Evolutionary conservation across 2,329 filamentous ascomycete species (phyloP).

Genomic region (Torrubiellomyces zombiae): DNA sequence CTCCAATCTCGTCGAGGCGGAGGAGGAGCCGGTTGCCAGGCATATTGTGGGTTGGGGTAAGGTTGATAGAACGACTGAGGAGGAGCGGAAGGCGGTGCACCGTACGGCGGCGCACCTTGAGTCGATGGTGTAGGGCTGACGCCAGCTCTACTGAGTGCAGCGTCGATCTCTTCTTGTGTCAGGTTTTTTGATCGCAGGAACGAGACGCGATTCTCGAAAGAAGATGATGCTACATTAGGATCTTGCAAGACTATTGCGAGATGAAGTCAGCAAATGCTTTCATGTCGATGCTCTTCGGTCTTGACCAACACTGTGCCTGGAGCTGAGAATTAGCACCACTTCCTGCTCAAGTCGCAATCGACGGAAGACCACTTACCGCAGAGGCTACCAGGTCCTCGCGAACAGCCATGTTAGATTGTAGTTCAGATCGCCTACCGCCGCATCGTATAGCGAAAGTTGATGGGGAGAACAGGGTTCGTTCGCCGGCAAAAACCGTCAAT

Average conservation of each 20-base stretch:
- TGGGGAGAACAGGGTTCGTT: constrained; percentile 5
- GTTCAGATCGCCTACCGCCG: constrained; percentile 8
- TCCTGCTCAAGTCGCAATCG: not conserved
- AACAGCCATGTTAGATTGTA: constrained; percentile 48
- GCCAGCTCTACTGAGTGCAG: constrained; percentile 60
- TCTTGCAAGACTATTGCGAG: constrained; percentile 64
- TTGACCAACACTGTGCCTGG: constrained; percentile 26
- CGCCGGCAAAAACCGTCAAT: too few relatives aligned
- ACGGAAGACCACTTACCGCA: constrained; percentile 35
- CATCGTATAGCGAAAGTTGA: constrained; percentile 7
- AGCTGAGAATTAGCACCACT: constrained; percentile 1
- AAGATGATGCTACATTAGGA: constrained; percentile 73
- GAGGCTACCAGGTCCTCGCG: constrained; percentile 85
- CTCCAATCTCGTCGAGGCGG: constrained; percentile 81
- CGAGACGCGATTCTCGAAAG: constrained; percentile 81
- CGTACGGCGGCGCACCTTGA: constrained; percentile 23
- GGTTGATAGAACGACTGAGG: constrained; percentile 29
- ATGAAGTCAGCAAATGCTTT: not conserved
- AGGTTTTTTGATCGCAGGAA: constrained; percentile 96
- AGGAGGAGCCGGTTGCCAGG: constrained; percentile 42
- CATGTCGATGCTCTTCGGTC: constrained; percentile 1
- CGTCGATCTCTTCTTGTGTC: constrained; percentile 86
- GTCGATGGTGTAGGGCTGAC: constrained; percentile 31
- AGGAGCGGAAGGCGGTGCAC: constrained; percentile 25
- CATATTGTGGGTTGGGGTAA: constrained; percentile 33